phyloP scores from a whole-genome alignment of 1,139 yeast species.

The Hanseniaspora sp. region DNA sequence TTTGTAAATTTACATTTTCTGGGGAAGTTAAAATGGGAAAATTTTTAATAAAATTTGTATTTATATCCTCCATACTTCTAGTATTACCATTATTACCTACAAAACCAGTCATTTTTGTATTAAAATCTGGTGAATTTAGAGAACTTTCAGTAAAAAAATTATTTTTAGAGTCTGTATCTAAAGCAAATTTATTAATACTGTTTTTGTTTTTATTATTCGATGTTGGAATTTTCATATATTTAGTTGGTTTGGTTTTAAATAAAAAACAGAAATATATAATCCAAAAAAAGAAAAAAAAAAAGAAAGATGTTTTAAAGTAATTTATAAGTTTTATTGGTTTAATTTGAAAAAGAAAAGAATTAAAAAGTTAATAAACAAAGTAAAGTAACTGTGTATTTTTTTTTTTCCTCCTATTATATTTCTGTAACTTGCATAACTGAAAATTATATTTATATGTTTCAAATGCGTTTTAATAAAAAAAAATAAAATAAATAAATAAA shows the following conservation, averaged over 20 bases:
- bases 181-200: not conserved
- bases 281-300: too few species aligned
- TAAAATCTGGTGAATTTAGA: not conserved
- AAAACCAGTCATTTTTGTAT: not conserved
- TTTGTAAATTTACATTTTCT: not conserved
- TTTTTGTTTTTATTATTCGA: not conserved
- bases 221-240: not conserved
- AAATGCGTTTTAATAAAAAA: too few species aligned
- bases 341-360: too few species aligned
- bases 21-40: not conserved
- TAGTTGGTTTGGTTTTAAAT: too few species aligned
- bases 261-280: not conserved
- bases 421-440: too few species aligned
- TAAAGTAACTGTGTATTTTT: too few species aligned
- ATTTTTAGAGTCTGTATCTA: not conserved
- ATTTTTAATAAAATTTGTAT: not conserved
- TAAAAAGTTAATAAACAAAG: too few species aligned
- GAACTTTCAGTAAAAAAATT: not conserved
- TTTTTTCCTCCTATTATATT: too few species aligned
- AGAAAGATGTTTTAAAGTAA: too few species aligned
- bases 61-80: not conserved
- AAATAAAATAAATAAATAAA: too few species aligned
- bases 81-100: not conserved
- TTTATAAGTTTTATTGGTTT: too few species aligned
- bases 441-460: too few species aligned